A percentile compares a stretch with the other conserved stretches of the same genome.
These are phyloP conservation scores for Aspergillus panamensis DNA, from an alignment of 495 filamentous ascomycete genomes.

Conservation along the genomic window DNA sequence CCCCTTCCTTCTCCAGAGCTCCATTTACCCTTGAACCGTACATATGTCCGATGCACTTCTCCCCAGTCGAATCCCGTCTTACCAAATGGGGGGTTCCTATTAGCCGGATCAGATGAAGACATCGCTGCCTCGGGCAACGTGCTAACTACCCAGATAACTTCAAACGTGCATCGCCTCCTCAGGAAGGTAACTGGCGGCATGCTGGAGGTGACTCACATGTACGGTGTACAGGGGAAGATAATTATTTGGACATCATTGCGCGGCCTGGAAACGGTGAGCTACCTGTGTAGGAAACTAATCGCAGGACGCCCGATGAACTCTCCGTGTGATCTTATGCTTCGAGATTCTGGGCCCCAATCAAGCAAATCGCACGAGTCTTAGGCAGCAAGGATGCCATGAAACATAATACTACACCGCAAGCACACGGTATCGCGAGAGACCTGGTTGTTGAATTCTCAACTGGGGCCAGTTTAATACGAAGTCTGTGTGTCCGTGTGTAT, in stretches of 20 bases:
- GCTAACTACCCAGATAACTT: neutral
- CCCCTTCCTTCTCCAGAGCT: neutral
- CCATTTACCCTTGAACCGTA: neutral
- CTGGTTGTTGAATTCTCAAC: neutral
- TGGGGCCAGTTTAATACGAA: neutral
- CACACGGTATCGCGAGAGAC: neutral
- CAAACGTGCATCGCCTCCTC: neutral
- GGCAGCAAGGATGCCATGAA: neutral
- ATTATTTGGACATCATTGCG: neutral
- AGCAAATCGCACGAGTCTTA: neutral
- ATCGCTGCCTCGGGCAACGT: neutral
- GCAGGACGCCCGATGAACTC: neutral
- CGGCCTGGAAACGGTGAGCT: neutral
- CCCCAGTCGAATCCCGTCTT: neutral
- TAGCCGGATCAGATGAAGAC: neutral
- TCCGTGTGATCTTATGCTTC: neutral
- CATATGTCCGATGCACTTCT: neutral
- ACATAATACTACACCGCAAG: neutral
- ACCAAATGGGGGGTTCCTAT: neutral
- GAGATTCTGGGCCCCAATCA: neutral
- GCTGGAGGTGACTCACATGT: constrained; percentile 2
- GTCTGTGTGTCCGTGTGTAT: neutral
- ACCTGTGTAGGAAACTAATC: neutral
- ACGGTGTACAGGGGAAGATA: neutral
- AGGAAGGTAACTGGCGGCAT: neutral